Conservation (phyloP, 352 stramenopile genomes). For the Globisporangium canariense region DNA sequence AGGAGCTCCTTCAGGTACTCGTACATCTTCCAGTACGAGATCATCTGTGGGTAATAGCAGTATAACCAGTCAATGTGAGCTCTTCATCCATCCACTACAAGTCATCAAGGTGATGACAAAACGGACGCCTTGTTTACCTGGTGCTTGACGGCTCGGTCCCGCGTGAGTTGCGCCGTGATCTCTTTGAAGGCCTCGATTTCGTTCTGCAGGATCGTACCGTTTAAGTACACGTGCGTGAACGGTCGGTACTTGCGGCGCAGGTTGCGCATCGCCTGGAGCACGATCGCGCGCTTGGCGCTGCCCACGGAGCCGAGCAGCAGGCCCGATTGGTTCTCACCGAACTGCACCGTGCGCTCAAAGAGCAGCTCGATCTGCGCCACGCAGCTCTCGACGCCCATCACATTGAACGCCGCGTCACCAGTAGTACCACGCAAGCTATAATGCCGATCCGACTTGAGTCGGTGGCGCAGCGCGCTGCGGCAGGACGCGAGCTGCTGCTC, state of each 20-base stretch:
- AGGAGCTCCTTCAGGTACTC: slow-evolving; percentile 71
- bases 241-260: slow-evolving; percentile 32
- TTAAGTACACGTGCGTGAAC: slow-evolving; percentile 74
- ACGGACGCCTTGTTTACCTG: slow-evolving; percentile 27
- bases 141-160: slow-evolving; percentile 54
- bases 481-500: slow-evolving; percentile 29
- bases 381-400: slow-evolving; percentile 20
- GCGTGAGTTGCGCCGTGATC: slow-evolving; percentile 64
- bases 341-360: slow-evolving; percentile 64
- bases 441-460: slow-evolving; percentile 27
- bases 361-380: slow-evolving; percentile 47
- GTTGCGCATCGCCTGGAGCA: slow-evolving; percentile 45
- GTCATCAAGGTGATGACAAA: not conserved
- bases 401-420: slow-evolving; percentile 11
- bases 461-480: slow-evolving; percentile 37
- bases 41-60: slow-evolving; percentile 17
- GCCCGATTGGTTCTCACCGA: slow-evolving; percentile 76
- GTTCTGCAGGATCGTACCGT: slow-evolving; percentile 75
- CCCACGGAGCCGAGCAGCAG: slow-evolving; percentile 63
- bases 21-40: slow-evolving; percentile 87
- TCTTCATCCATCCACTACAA: not conserved
- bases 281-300: slow-evolving; percentile 44
- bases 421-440: not conserved
- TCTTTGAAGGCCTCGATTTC: slow-evolving; percentile 86
- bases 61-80: not conserved